Percentiles rank a stretch among this genome's conserved stretches.
Evolutionary conservation across 805 yeast genomes (phyloP).

Genomic region (Candida nanaspora): DNA sequence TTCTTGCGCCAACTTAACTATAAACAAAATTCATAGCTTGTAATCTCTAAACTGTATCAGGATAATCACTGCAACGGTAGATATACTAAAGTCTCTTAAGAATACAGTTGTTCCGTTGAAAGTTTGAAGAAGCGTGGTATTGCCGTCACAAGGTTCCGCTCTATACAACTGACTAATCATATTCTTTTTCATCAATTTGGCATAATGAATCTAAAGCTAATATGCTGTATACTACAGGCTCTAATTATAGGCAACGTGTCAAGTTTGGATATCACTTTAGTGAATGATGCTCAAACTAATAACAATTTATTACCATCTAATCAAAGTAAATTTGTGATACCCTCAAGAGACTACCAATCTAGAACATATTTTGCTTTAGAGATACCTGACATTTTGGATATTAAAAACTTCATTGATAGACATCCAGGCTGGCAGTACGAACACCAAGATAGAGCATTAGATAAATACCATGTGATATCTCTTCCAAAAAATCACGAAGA

Average conservation of each 20-base stretch:
- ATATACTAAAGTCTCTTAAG: no score
- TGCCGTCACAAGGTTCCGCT: no score
- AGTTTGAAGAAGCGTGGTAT: no score
- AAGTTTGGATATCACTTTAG: no score
- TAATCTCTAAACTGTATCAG: no score
- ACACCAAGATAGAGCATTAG: constrained; percentile 55
- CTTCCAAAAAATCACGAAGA: constrained; percentile 31
- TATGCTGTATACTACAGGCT: neutral
- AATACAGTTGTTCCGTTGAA: no score
- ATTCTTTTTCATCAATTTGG: neutral
- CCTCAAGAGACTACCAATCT: constrained; percentile 37
- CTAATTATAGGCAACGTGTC: neutral
- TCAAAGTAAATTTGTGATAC: constrained; percentile 3
- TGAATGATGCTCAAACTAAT: no score
- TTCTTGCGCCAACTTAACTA: no score
- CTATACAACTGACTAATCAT: no score
- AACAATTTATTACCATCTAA: neutral
- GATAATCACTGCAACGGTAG: no score
- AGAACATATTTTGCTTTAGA: constrained; percentile 62
- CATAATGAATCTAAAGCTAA: neutral
- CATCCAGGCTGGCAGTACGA: constrained; percentile 51
- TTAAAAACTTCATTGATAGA: constrained; percentile 24
- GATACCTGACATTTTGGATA: constrained; percentile 17
- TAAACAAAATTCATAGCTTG: no score
- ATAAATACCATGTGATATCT: constrained; percentile 63